Conservation (phyloP, 371 early-diverging fungal genomes). For the Lichtheimia ramosa region DNA sequence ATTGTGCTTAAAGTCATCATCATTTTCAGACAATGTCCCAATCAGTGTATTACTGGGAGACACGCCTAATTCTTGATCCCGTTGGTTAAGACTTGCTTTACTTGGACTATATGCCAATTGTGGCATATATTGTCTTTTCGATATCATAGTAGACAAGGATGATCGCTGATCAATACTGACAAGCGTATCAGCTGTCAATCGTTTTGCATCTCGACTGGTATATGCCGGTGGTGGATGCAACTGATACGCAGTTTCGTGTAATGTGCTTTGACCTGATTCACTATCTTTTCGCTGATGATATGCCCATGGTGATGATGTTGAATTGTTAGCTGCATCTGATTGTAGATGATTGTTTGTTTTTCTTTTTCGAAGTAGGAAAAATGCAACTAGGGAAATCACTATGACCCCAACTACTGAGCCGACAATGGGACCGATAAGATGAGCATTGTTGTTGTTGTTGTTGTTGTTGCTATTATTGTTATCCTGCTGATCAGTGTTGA, state of each 20-base stretch:
- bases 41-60: constrained; percentile 11
- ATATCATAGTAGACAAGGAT: constrained; percentile 9
- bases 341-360: neutral
- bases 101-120: constrained; percentile 13
- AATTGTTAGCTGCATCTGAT: neutral
- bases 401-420: neutral
- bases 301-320: neutral
- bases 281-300: neutral
- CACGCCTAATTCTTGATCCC: neutral
- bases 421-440: neutral
- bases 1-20: neutral
- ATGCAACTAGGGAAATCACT: neutral
- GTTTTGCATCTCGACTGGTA: neutral
- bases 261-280: neutral
- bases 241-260: neutral
- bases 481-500: neutral
- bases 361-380: neutral
- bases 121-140: constrained; percentile 10
- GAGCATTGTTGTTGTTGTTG: neutral
- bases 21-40: neutral
- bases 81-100: neutral
- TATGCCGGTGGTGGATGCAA: constrained; percentile 6
- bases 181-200: constrained; percentile 9
- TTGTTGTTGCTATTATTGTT: neutral
- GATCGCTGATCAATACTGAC: constrained; percentile 2